Percentiles rank a stretch among this genome's conserved stretches.
Evolutionary conservation across 768 basidiomycete genomes (phyloP).

Genomic region (Candolleomyces aberdarensis): DNA sequence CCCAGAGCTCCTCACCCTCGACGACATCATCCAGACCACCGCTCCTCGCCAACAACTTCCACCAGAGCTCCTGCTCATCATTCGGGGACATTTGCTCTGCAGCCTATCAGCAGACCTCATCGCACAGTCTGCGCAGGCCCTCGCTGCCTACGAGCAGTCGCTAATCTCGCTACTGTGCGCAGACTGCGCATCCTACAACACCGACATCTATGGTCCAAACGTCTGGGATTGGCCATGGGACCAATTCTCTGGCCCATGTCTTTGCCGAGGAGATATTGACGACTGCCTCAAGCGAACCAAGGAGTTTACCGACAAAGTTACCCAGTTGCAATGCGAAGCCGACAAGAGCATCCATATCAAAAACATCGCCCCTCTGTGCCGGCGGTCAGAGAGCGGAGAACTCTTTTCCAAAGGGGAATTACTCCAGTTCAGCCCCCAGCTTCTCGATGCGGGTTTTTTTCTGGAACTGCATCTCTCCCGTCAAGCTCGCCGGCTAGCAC

Average conservation of each 20-base stretch:
- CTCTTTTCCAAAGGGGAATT: background rate
- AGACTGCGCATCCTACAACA: slow-evolving; percentile 49
- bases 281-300: background rate
- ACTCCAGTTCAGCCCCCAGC: slow-evolving; percentile 17
- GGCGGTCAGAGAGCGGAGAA: background rate
- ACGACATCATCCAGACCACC: slow-evolving; percentile 29
- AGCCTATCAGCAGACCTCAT: slow-evolving; percentile 40
- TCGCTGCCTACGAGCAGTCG: slow-evolving; percentile 38
- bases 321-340: slow-evolving; percentile 14
- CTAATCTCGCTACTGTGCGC: slow-evolving; percentile 42
- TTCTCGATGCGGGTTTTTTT: slow-evolving; percentile 42
- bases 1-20: slow-evolving; percentile 41
- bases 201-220: slow-evolving; percentile 51
- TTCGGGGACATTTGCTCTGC: slow-evolving; percentile 46
- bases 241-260: slow-evolving; percentile 47
- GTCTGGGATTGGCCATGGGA: slow-evolving; percentile 59
- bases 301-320: slow-evolving; percentile 2
- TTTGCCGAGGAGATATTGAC: slow-evolving; percentile 29
- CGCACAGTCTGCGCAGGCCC: slow-evolving; percentile 37
- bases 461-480: slow-evolving; percentile 46
- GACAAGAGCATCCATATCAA: background rate
- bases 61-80: slow-evolving; percentile 48
- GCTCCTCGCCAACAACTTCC: slow-evolving; percentile 31
- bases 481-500: slow-evolving; percentile 18
- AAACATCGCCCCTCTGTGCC: background rate